Evolutionary conservation across 257 asterid species (phyloP).

Genomic region (Ballota nigra): DNA sequence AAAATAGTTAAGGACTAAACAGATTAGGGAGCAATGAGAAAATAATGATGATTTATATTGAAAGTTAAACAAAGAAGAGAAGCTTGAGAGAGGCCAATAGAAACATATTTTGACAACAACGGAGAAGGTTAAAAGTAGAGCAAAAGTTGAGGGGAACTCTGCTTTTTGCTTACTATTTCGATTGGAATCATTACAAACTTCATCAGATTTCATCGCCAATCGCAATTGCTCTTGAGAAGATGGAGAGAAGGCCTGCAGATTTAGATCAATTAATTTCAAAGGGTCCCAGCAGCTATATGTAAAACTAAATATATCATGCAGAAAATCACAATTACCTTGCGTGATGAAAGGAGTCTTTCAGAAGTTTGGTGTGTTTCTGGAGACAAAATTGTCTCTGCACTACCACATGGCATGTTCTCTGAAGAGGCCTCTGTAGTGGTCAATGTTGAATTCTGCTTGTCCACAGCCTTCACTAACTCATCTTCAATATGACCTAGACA

Average conservation of each 20-base stretch:
- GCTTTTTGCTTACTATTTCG: conserved; percentile 49
- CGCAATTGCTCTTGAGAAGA: conserved; percentile 60
- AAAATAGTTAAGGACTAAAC: neutral
- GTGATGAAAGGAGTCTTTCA: conserved; percentile 67
- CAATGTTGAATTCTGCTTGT: conserved; percentile 29
- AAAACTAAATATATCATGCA: conserved; percentile 16
- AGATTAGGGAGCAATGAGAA: neutral
- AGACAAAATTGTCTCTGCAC: conserved; percentile 29
- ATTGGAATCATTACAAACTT: conserved; percentile 30
- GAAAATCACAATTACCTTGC: conserved; percentile 56
- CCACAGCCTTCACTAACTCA: conserved; percentile 29
- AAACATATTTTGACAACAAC: neutral
- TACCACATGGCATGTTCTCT: conserved; percentile 32
- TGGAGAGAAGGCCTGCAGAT: conserved; percentile 74
- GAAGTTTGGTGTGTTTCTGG: conserved; percentile 47
- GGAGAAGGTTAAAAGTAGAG: neutral
- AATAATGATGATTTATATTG: neutral
- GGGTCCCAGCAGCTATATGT: conserved; percentile 8
- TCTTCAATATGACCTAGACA: conserved; percentile 28
- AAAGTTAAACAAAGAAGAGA: neutral
- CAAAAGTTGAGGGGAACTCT: conserved; percentile 1
- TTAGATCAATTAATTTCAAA: conserved; percentile 16
- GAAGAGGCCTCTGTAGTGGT: conserved; percentile 29
- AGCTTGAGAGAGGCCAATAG: neutral
- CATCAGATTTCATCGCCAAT: conserved; percentile 51